Percentiles rank a stretch among this genome's conserved stretches.
phyloP scores from a whole-genome alignment of 2,329 filamentous ascomycete genomes.

The Fusarium protoensiforme region DNA sequence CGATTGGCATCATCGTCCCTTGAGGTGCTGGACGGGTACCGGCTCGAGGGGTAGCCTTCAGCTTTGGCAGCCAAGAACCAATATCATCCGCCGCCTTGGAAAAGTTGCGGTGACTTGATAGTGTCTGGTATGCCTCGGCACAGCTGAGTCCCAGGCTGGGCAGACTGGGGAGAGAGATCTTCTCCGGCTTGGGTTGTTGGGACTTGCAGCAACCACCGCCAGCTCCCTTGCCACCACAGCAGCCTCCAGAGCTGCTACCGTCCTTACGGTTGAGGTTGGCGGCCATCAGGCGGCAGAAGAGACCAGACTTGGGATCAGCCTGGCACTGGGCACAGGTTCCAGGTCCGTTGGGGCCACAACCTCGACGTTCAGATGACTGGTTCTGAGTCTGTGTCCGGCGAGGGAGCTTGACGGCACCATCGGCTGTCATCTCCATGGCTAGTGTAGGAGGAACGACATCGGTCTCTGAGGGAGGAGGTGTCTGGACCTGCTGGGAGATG shows the following conservation, averaged over 20 bases:
- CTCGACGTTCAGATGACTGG: constrained; percentile 45
- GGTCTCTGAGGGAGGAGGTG: constrained; percentile 70
- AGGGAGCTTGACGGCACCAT: constrained; percentile 70
- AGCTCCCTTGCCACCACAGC: constrained; percentile 71
- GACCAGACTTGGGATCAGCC: constrained; percentile 79
- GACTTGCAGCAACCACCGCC: constrained; percentile 74
- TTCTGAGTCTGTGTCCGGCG: constrained; percentile 47
- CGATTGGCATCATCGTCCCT: constrained; percentile 68
- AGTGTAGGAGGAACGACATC: constrained; percentile 64
- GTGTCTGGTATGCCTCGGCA: constrained; percentile 81
- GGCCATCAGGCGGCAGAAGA: constrained; percentile 85
- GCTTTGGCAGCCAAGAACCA: constrained; percentile 78
- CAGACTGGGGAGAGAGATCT: constrained; percentile 50
- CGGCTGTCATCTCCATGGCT: constrained; percentile 69
- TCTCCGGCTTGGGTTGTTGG: constrained; percentile 44
- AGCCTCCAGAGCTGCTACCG: constrained; percentile 57
- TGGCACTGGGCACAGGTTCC: constrained; percentile 84
- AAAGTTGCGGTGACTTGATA: constrained; percentile 81
- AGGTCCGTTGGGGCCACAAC: constrained; percentile 75
- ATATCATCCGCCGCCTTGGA: constrained; percentile 79
- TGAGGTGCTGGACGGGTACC: constrained; percentile 44
- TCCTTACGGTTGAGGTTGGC: constrained; percentile 66
- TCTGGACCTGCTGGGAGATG: constrained; percentile 62
- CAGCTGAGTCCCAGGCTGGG: constrained; percentile 73
- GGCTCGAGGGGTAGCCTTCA: constrained; percentile 67